A percentile compares a stretch with the other conserved stretches of the same genome.
phyloP scores from a whole-genome alignment of 228 moss, liverwort and hornwort genomes.

The Sphagnum fallax region DNA sequence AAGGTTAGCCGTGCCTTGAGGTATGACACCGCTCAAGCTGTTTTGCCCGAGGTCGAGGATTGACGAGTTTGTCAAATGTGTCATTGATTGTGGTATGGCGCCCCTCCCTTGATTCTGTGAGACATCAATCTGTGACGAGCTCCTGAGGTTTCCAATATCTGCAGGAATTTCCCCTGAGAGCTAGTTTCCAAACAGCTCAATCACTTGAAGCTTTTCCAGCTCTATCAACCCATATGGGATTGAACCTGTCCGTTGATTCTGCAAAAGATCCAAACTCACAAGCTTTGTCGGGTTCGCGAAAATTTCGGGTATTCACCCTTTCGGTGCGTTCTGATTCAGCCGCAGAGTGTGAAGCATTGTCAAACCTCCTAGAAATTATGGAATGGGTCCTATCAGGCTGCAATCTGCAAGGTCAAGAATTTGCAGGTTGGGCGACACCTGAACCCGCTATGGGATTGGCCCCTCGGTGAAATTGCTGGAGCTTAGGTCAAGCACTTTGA shows the following conservation, averaged over 20 bases:
- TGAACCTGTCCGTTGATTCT: slow-evolving; percentile 28
- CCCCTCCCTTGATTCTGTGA: slow-evolving; percentile 51
- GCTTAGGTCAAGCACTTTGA: slow-evolving; percentile 34
- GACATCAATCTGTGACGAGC: slow-evolving; percentile 24
- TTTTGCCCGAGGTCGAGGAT: slow-evolving; percentile 40
- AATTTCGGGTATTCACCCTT: slow-evolving; percentile 35
- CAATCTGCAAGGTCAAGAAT: slow-evolving; percentile 35
- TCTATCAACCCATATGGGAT: slow-evolving; percentile 33
- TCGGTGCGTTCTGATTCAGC: slow-evolving; percentile 30
- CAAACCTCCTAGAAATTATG: slow-evolving; percentile 22
- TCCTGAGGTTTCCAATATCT: slow-evolving; percentile 27
- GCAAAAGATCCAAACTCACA: slow-evolving; percentile 32
- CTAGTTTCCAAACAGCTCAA: slow-evolving; percentile 27
- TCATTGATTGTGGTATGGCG: slow-evolving; percentile 21
- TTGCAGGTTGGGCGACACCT: slow-evolving; percentile 23
- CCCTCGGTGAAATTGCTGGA: slow-evolving; percentile 42
- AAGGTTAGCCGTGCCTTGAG: slow-evolving; percentile 27
- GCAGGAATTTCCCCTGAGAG: slow-evolving; percentile 40
- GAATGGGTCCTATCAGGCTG: slow-evolving; percentile 25
- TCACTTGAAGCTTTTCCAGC: slow-evolving; percentile 19
- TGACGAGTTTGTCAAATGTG: slow-evolving; percentile 28
- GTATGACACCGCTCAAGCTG: slow-evolving; percentile 31
- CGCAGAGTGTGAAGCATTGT: slow-evolving; percentile 23
- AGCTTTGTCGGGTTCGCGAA: slow-evolving; percentile 36
- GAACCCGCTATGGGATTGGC: slow-evolving; percentile 40